Base-by-base conservation (phyloP, 352 stramenopile genomes). In the Pythium graminicola region DNA sequence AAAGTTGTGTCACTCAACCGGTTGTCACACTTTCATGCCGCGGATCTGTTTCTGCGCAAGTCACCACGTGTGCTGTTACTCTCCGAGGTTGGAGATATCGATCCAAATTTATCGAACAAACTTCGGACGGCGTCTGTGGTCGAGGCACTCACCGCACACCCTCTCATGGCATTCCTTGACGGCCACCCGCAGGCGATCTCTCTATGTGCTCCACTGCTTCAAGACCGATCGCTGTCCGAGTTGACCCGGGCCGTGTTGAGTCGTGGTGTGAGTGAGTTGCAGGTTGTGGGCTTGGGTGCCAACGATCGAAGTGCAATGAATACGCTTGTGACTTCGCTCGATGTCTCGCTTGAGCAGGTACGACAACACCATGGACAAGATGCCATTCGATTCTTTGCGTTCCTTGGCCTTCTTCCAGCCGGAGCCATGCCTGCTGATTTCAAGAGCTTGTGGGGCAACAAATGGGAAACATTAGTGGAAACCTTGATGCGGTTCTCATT, bases 111-210 rank as follows among this genome's bases (percentile, higher is more conserved):
- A 0, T 67, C 59, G 1, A 63, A 50, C 2, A 53, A 61, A 16
- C 54, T 69, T 6, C 63, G 57, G 1, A 66, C 62, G 6, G 47
- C 57, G 4, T 85, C 73, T 0, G 78, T 88, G 14, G 43, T 86
- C 29, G 77, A 89, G 13, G 73, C 62, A 4, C 61, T 91, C 13
- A 69, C 75, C 14, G 64, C 72, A 10, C 81, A 91, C 43, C 81
- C 81, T 53, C 61, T 91, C 23, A 85, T 91, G 71, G 77, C 77
- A 9, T 91, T 88, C 46, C 63, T 91, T 11, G 81, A 91, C 46
- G 81, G 81, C 22, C 81, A 91, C 16, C 81, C 81, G 11, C 81
- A 91, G 57, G 81, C 81, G 13, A 91, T 91, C 46, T 87, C 81
- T 17, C 54, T 91, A 10, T 91, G 81, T 43, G 77, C 81, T 1